phyloP scores from a whole-genome alignment of 2,329 filamentous ascomycete genomes.

The Zasmidium cellare region DNA sequence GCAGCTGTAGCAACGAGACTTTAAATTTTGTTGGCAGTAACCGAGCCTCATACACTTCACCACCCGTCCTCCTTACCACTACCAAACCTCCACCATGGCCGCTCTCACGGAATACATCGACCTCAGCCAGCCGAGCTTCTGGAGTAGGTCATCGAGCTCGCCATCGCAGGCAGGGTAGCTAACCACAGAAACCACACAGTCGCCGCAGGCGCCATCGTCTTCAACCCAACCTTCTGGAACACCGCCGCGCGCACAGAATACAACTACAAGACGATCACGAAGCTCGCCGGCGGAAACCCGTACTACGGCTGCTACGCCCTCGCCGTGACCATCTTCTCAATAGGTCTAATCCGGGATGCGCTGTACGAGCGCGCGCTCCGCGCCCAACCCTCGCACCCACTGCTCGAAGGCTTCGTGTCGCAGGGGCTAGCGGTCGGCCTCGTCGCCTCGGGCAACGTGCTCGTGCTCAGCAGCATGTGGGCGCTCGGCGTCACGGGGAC shows the following conservation, averaged over 20 bases:
- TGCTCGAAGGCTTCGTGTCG: slow-evolving; percentile 61
- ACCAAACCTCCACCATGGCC: slow-evolving; percentile 24
- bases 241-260: slow-evolving; percentile 88
- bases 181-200: slow-evolving; percentile 15
- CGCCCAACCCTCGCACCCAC: slow-evolving; percentile 71
- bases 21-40: neutral
- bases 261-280: slow-evolving; percentile 83
- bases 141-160: slow-evolving; percentile 40
- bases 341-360: slow-evolving; percentile 82
- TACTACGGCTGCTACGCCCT: slow-evolving; percentile 86
- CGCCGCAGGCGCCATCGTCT: slow-evolving; percentile 67
- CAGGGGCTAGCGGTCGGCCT: slow-evolving; percentile 69
- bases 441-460: slow-evolving; percentile 72
- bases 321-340: slow-evolving; percentile 82
- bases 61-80: neutral
- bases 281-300: slow-evolving; percentile 76
- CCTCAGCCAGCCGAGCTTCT: slow-evolving; percentile 48
- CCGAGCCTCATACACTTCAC: neutral
- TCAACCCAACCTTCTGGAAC: slow-evolving; percentile 99
- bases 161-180: neutral
- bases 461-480: slow-evolving; percentile 89
- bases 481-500: slow-evolving; percentile 91
- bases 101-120: slow-evolving; percentile 41
- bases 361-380: slow-evolving; percentile 80
- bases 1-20: neutral